Percentiles rank a stretch among this genome's conserved stretches.
Evolutionary conservation across 768 basidiomycete species (phyloP).

Genomic region (Suillus sp.): DNA sequence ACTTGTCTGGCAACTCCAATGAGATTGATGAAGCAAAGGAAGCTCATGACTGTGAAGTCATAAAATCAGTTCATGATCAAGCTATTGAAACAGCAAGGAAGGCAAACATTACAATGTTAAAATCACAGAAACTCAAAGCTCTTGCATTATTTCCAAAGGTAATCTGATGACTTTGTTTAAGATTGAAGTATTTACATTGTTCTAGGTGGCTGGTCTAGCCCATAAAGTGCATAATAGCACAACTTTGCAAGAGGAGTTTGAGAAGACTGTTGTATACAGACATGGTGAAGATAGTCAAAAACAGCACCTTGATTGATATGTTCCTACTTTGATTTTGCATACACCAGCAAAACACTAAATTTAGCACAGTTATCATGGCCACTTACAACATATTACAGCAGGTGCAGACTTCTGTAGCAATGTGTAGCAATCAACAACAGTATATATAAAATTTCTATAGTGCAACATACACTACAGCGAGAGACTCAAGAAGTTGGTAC

Average conservation of each 20-base stretch:
- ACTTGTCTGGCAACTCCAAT: not conserved
- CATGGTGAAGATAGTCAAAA: conserved; percentile 11
- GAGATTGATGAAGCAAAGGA: conserved; percentile 20
- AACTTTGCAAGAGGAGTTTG: conserved; percentile 29
- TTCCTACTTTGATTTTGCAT: conserved; percentile 33
- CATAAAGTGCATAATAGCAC: conserved; percentile 27
- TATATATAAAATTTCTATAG: too few relatives aligned
- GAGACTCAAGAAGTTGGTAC: too few relatives aligned
- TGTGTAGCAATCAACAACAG: too few relatives aligned
- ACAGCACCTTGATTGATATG: conserved; percentile 23
- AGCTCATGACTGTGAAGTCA: conserved; percentile 23
- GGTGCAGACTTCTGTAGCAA: too few relatives aligned
- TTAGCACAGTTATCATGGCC: too few relatives aligned
- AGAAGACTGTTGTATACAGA: conserved; percentile 18
- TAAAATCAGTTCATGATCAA: conserved; percentile 9
- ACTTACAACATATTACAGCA: too few relatives aligned
- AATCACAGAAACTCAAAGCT: not conserved
- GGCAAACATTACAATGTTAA: not conserved
- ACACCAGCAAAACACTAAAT: too few relatives aligned
- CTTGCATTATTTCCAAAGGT: not conserved
- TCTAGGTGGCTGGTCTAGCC: conserved; percentile 32
- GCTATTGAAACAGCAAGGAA: not conserved
- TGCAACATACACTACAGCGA: too few relatives aligned
- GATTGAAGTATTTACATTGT: not conserved
- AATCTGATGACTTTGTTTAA: too few relatives aligned